Base-by-base conservation (phyloP, 352 stramenopile genomes). In the Saprolegnia parasitica region DNA sequence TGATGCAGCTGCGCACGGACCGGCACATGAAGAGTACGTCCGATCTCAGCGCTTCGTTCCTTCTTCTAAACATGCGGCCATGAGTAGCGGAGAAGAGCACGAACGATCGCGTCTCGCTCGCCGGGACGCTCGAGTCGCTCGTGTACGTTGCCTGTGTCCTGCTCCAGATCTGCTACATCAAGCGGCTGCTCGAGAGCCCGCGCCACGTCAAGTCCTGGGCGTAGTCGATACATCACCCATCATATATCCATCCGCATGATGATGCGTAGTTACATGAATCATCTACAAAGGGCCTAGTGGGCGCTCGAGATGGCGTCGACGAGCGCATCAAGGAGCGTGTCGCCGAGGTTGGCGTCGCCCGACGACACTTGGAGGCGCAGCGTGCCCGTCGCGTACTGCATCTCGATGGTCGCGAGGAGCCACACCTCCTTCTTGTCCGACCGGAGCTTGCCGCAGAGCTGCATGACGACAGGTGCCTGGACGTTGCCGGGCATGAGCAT, bases 91-190 rank as follows among this genome's bases (percentile, higher is more conserved):
- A 93, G 71, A 79, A 91, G 55, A 81, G 80, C 50, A 91, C 84
- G 68, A 91, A 84, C 78, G 84, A 89, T 72, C 85, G 80, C 60
- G 82, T 91, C 10, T 70, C 81, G 32, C 90, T 91, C 71, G 88
- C 90, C 65, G 83, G 85, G 37, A 76, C 73, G 26, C 71, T 93
- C 52, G 85, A 91, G 71, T 90, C 83, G 74, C 62, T 78, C 24
- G 78, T 93, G 18, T 93, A 93, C 72, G 68, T 93, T 13, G 47
- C 81, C 0, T 77, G 88, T 0, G 89, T 84, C 72, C 77, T 90
- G 49, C 78, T 80, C 35, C 85, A 93, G 56, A 80, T 93, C 42
- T 81, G 77, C 29, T 93, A 93, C 77, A 93, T 93, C 74, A 89
- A 90, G 71, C 73, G 74, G 15, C 76, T 93, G 67, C 72, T 93